Conservation (phyloP, 2,329 filamentous ascomycete species). For the Leptographium radiaticola region DNA sequence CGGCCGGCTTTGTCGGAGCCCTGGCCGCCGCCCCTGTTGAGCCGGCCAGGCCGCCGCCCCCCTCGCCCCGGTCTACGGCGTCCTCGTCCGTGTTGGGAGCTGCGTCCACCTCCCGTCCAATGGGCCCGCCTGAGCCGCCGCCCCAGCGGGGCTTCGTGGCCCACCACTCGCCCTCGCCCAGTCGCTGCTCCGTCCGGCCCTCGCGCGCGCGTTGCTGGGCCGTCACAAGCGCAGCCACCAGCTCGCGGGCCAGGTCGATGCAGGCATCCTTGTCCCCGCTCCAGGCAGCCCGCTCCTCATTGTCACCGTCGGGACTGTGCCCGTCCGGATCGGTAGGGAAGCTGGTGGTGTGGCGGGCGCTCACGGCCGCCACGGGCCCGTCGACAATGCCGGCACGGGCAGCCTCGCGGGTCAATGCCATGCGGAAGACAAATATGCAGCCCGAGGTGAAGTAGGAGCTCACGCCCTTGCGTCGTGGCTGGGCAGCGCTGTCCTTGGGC, state of each 20-base stretch:
- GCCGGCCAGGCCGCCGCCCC: constrained; percentile 2
- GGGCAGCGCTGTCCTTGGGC: background rate
- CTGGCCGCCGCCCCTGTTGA: background rate
- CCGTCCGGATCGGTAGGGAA: constrained; percentile 23
- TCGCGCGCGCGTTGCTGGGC: constrained; percentile 51
- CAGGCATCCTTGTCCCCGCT: constrained; percentile 34
- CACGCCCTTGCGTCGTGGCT: constrained; percentile 7
- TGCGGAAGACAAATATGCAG: constrained; percentile 48
- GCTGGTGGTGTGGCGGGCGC: constrained; percentile 38
- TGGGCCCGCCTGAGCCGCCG: constrained; percentile 47
- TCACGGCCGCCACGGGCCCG: constrained; percentile 48
- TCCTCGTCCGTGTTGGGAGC: constrained; percentile 22
- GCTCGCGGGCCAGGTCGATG: constrained; percentile 47
- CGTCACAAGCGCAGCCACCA: constrained; percentile 46
- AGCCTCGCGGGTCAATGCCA: constrained; percentile 43
- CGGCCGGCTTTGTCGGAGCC: background rate
- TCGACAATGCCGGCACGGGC: constrained; percentile 47
- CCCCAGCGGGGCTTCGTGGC: constrained; percentile 47
- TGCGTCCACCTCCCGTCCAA: constrained; percentile 44
- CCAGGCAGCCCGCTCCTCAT: background rate
- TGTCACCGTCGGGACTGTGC: background rate
- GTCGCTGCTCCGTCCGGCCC: constrained; percentile 39
- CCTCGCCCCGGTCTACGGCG: constrained; percentile 28
- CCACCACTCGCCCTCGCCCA: constrained; percentile 51
- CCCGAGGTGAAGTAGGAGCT: constrained; percentile 45